A percentile compares a stretch with the other conserved stretches of the same genome.
Conservation (phyloP, 1,139 yeast genomes). For the Schwanniomyces etchellsii region DNA sequence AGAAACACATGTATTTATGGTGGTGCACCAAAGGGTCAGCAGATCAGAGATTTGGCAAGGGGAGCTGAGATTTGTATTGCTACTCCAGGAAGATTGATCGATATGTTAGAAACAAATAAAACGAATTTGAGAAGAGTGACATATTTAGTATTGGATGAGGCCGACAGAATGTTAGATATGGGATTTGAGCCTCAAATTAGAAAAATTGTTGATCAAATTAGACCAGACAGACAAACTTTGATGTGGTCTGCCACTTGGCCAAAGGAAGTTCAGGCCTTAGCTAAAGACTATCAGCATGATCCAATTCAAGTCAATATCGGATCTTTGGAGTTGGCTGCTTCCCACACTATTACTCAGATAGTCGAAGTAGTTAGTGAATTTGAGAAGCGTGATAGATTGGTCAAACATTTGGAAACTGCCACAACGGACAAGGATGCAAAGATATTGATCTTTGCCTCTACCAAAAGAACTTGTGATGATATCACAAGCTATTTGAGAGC, state of each 20-base stretch:
- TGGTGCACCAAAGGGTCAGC: conserved; percentile 98
- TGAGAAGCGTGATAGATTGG: conserved; percentile 88
- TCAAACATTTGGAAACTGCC: conserved; percentile 79
- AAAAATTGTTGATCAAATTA: conserved; percentile 89
- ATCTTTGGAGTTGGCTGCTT: conserved; percentile 91
- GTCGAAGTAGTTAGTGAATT: conserved; percentile 88
- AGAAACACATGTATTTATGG: conserved; percentile 98
- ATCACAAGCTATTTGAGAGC: conserved; percentile 86
- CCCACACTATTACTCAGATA: conserved; percentile 90
- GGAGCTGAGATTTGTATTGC: conserved; percentile 97
- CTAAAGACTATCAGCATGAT: conserved; percentile 85
- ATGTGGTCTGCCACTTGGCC: conserved; percentile 99
- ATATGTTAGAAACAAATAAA: conserved; percentile 92
- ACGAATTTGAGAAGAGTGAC: conserved; percentile 96
- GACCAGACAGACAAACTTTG: conserved; percentile 96
- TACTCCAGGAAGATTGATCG: conserved; percentile 97
- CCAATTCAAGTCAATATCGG: conserved; percentile 97
- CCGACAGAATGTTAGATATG: conserved; percentile 95
- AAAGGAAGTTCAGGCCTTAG: conserved; percentile 89
- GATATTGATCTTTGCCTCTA: conserved; percentile 83
- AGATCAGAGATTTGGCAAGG: conserved; percentile 88
- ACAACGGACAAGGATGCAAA: conserved; percentile 76
- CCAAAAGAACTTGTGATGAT: conserved; percentile 97
- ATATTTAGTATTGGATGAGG: conserved; percentile 94
- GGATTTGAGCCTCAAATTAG: conserved; percentile 96